Percentiles rank a stretch among this genome's conserved stretches.
Conservation (phyloP, 2,329 filamentous ascomycete genomes). For the Waltergamsia citrina region DNA sequence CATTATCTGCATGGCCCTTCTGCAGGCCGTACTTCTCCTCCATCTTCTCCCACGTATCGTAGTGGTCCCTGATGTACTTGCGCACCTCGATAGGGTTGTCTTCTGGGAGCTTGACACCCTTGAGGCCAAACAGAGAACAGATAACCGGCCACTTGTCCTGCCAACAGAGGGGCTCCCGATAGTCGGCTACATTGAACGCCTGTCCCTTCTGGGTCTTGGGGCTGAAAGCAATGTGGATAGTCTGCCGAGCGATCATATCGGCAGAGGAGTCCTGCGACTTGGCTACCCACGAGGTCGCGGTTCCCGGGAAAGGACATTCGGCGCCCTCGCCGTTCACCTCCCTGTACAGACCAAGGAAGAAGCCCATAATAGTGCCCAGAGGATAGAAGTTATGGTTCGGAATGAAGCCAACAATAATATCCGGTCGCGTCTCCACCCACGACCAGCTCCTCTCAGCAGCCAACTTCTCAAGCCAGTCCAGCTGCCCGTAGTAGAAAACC, state of each 20-base stretch:
- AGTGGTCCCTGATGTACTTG: constrained; percentile 20
- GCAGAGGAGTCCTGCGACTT: constrained; percentile 26
- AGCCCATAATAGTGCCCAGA: constrained; percentile 22
- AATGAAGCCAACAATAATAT: constrained; percentile 30
- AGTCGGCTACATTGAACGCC: constrained; percentile 14
- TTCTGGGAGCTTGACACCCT: constrained; percentile 12
- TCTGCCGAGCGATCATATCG: constrained; percentile 22
- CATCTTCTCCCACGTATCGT: constrained; percentile 18
- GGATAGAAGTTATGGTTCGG: constrained; percentile 28
- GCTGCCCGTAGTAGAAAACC: constrained; percentile 13
- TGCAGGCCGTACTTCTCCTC: constrained; percentile 24
- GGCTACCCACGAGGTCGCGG: constrained; percentile 22
- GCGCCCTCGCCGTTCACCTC: constrained; percentile 25
- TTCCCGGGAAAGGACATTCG: constrained; percentile 26
- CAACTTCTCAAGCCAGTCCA: constrained; percentile 24
- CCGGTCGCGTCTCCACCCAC: constrained; percentile 27
- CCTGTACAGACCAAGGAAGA: constrained; percentile 24
- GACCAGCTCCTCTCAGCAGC: constrained; percentile 25
- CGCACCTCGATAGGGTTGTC: constrained; percentile 19
- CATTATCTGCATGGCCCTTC: constrained; percentile 24
- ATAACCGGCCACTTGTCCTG: constrained; percentile 14
- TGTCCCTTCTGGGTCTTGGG: constrained; percentile 9
- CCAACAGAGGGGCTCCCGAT: constrained; percentile 9
- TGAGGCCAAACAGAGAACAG: constrained; percentile 12
- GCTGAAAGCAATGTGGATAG: constrained; percentile 10